phyloP scores from a whole-genome alignment of 1,284 basidiomycete genomes.

The Cerrena zonata region DNA sequence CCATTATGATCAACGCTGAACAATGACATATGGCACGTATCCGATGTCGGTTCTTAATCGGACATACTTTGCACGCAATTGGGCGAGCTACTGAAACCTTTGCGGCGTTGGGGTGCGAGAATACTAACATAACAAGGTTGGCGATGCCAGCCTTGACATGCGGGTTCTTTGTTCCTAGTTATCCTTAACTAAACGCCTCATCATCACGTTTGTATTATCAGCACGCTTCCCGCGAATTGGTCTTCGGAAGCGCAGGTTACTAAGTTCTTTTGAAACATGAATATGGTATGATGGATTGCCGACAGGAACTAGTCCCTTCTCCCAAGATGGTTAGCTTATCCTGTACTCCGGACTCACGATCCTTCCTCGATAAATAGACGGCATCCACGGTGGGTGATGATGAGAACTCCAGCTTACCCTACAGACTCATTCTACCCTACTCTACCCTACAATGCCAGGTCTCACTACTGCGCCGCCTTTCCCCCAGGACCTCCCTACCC shows the following conservation, averaged over 20 bases:
- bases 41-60: no score
- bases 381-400: neutral
- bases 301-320: neutral
- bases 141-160: no score
- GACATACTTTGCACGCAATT: no score
- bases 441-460: conserved; percentile 20
- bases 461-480: conserved; percentile 29
- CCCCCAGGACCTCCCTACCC: conserved; percentile 33
- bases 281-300: neutral
- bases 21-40: no score
- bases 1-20: no score
- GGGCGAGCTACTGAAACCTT: neutral
- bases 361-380: neutral
- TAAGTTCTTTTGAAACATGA: neutral
- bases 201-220: no score
- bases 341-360: neutral
- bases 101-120: neutral
- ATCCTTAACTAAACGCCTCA: no score
- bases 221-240: no score
- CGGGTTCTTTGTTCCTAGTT: no score
- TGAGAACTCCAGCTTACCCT: neutral
- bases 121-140: no score
- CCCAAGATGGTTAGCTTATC: neutral
- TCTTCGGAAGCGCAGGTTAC: no score
- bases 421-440: no score